Evolutionary conservation across 2,329 filamentous ascomycete species (phyloP), one percentile per base, ranked within the genome.

Genomic region (Talaromyces sp.): DNA sequence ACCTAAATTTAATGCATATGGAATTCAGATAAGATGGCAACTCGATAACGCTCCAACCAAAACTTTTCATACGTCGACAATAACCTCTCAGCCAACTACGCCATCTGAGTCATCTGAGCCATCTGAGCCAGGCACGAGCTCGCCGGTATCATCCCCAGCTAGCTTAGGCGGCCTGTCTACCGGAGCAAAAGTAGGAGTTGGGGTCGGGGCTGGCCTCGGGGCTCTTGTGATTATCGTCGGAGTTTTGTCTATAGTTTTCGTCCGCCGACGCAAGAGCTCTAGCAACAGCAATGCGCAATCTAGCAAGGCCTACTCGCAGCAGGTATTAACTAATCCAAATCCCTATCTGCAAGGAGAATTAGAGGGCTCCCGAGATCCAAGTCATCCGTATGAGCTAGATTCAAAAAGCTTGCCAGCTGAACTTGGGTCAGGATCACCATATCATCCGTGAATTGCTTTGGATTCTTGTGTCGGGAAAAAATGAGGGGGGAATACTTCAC

Each of bases 1-100:
- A 8, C 30, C 59, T 4, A 57, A 57, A 18, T 36, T 61, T 9
- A 61, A 61, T 53, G 59, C 59, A 53, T 61, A 61, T 18, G 59
- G 59, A 18, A 51, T 61, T n/a, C 30, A 56, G 16, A 44, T 61
- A 23, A 31, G 59, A 33, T 61, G 53, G 53, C 59, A 61, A 27
- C n/a, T 33, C 6, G 40, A 40, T 33, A 27, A 60, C 18, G 27
- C 36, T 5, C 47, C 42, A 30, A 16, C 53, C 8, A 53, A 47
- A 42, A 56, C 33, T 14, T 47, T 18, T 8, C 30, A 31, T 1
- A 31, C 42, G 1, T 57, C 54, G 9, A 30, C 59, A 40, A 31
- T 12, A 12, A 30, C 40, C 9, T 28, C 36, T 14, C 28, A 27
- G 16, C 40, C 54, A 23, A n/a, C 36, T 8, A 12, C 33, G 23